Evolutionary conservation across 2,329 filamentous ascomycete species (phyloP).

Genomic region (Colletotrichum caudatum): DNA sequence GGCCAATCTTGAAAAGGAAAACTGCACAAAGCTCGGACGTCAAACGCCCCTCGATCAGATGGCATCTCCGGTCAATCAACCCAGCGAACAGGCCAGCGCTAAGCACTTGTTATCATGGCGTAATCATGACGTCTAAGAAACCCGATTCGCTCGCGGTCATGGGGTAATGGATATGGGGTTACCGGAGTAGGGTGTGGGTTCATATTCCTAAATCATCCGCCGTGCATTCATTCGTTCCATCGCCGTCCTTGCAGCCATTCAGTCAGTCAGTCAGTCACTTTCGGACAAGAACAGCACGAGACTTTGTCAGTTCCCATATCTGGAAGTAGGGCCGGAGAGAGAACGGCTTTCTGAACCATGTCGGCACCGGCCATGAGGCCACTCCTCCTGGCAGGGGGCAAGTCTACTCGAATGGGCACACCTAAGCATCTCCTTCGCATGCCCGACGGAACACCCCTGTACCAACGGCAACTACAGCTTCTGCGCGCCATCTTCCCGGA

Average conservation of each 20-base stretch:
- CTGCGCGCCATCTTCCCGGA: constrained; percentile 46
- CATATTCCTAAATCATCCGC: neutral
- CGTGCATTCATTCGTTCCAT: neutral
- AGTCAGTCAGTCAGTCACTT: neutral
- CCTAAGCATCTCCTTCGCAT: constrained; percentile 50
- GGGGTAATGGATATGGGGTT: constrained; percentile 4
- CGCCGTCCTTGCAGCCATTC: neutral
- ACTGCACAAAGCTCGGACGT: neutral
- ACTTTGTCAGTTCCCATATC: neutral
- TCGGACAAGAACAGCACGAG: neutral
- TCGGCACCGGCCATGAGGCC: constrained; percentile 43
- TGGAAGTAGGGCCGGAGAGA: neutral
- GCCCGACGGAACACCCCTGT: constrained; percentile 46
- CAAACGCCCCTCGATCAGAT: neutral
- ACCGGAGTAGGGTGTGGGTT: neutral
- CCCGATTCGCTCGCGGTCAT: neutral
- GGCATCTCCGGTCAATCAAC: neutral
- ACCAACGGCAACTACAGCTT: constrained; percentile 46
- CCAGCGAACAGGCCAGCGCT: neutral
- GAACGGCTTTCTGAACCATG: constrained; percentile 4
- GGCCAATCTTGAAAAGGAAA: neutral
- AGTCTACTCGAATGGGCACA: constrained; percentile 48
- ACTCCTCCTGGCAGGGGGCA: constrained; percentile 50
- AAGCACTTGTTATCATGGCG: constrained; percentile 15
- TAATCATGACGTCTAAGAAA: constrained; percentile 37